Base-by-base conservation (phyloP, 495 filamentous ascomycete genomes). In the Penicillium goetzii region DNA sequence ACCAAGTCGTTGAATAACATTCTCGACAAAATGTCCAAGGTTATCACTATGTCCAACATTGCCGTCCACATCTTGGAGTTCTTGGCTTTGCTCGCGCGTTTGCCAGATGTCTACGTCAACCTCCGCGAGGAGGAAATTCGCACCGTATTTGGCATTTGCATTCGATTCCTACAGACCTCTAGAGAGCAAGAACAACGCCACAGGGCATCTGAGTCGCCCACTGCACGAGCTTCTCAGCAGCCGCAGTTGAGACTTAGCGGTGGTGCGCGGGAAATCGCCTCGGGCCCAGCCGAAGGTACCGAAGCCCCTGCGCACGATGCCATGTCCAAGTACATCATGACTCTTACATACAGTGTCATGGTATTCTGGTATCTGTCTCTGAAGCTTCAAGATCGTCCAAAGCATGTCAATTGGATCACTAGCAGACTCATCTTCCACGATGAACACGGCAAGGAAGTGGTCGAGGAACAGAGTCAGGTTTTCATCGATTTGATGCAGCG, bases 401-500 rank as follows among this genome's bases (percentile, higher is more conserved):
- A 87, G 62, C 89, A 96, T 62, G 91, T 96, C 50, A 86, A 87
- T 50, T 97, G 92, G 92, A 97, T 98, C 63, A 89, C 90, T n/a
- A 92, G 90, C 71, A 89, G 91, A 61, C 82, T 99, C 32, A 90
- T 91, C 26, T 81, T 83, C 58, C 86, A 83, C 58, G 90, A 96
- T 67, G 84, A 85, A 19, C 82, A 88, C 64, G 92, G 91, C 7
- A 86, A 85, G 28, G 86, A 90, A 32, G 85, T 84, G 28, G 83
- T 95, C 21, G 96, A 98, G 66, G 93, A 98, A 72, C 94, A 97
- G 70, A 94, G 92, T 33, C 87, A 93, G 61, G 91, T 97, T 14
- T 94, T 93, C 25, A 88, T 97, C 43, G 96, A 99, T 74, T 89
- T 98, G 81, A 94, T 99, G 90, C 93, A 97, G 68, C 84, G 93